Evolutionary conservation across 208 protist species (phyloP).

Genomic region (Trypanosoma platydactyli): DNA sequence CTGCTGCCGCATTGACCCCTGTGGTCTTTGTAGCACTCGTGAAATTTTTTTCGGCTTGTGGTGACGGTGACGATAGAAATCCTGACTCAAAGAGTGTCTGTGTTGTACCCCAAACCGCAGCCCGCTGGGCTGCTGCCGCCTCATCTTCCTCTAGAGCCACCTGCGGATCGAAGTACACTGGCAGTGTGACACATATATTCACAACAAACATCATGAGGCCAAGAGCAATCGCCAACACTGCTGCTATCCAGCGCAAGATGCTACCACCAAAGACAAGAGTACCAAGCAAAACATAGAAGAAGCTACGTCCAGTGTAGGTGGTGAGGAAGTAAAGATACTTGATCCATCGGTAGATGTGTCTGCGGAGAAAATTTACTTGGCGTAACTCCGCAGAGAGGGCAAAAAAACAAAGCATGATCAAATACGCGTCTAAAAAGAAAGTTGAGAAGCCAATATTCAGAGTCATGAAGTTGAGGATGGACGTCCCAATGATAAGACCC

Average conservation of each 20-base stretch:
- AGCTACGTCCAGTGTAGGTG: constrained; percentile 53
- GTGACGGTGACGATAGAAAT: not conserved
- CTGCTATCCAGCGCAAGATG: constrained; percentile 42
- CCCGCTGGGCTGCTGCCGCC: not conserved
- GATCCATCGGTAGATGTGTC: constrained; percentile 62
- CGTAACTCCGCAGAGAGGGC: constrained; percentile 69
- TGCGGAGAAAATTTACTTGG: constrained; percentile 48
- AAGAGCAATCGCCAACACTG: constrained; percentile 37
- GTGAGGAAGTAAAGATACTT: constrained; percentile 78
- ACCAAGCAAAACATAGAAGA: constrained; percentile 83
- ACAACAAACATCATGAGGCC: constrained; percentile 67
- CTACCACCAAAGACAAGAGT: constrained; percentile 47
- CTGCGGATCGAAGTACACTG: constrained; percentile 51
- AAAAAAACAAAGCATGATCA: constrained; percentile 65
- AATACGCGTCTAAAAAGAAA: constrained; percentile 46
- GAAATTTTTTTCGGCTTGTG: not conserved
- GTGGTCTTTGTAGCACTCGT: not conserved
- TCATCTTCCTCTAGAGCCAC: constrained; percentile 20
- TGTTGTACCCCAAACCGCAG: not conserved
- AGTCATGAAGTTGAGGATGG: constrained; percentile 4
- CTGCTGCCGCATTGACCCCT: not conserved
- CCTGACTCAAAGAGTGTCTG: not conserved
- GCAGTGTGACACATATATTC: constrained; percentile 47
- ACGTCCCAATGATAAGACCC: constrained; percentile 18
- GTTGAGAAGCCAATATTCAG: constrained; percentile 7